A percentile compares a stretch with the other conserved stretches of the same genome.
phyloP scores from a whole-genome alignment of 139 green algal species.

The Yamagishiella unicocca region DNA sequence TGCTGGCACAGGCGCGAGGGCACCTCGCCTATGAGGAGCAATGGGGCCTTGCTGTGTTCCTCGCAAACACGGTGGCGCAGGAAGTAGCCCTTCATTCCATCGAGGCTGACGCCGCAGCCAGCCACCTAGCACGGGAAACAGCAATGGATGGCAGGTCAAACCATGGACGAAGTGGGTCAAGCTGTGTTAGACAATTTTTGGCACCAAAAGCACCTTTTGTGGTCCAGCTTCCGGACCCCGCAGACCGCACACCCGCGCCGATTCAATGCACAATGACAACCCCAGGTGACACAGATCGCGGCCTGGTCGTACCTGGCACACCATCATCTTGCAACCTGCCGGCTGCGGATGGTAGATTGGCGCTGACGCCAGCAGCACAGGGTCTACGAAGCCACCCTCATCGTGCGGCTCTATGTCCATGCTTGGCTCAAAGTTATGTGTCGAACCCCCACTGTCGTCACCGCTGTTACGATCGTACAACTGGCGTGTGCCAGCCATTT shows the following conservation, averaged over 20 bases:
- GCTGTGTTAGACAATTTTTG: too few species aligned
- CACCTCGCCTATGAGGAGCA: conserved; percentile 10
- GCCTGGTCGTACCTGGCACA: conserved; percentile 10
- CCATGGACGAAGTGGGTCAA: too few species aligned
- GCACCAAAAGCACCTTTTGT: too few species aligned
- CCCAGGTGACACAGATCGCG: too few species aligned
- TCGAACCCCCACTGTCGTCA: conserved; percentile 12
- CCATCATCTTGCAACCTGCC: background rate
- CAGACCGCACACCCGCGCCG: too few species aligned
- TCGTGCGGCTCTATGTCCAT: background rate
- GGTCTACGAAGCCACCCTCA: background rate
- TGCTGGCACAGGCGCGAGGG: conserved; percentile 40
- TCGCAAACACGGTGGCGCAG: conserved; percentile 44
- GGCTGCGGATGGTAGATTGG: conserved; percentile 16
- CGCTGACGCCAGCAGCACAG: background rate
- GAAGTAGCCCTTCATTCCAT: conserved; percentile 48
- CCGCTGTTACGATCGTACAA: too few species aligned
- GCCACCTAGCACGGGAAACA: conserved; percentile 3
- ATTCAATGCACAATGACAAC: too few species aligned
- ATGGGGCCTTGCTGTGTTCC: conserved; percentile 40
- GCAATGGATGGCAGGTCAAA: too few species aligned
- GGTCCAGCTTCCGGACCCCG: too few species aligned
- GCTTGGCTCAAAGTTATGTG: background rate
- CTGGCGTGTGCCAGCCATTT: too few species aligned
- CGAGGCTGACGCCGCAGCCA: conserved; percentile 27